Conservation (phyloP, 2,329 filamentous ascomycete genomes). For the Aulographum hederae region DNA sequence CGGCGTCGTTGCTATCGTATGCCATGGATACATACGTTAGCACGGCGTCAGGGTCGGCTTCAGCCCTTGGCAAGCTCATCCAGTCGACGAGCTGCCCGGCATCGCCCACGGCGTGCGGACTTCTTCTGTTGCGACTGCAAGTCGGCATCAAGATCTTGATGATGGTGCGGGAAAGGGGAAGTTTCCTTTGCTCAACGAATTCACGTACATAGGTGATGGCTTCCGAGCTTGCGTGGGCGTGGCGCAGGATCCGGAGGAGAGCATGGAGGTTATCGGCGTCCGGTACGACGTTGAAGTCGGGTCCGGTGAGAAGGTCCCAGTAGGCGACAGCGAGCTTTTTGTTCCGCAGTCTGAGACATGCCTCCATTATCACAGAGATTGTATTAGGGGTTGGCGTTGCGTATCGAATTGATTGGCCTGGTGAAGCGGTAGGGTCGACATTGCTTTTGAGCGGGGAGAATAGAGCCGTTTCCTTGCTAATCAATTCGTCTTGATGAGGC, state of each 20-base stretch:
- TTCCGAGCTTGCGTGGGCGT: slow-evolving; percentile 45
- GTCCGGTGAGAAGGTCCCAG: slow-evolving; percentile 52
- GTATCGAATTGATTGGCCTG: slow-evolving; percentile 14
- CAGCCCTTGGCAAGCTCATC: no score
- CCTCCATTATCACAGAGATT: slow-evolving; percentile 51
- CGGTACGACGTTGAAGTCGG: slow-evolving; percentile 41
- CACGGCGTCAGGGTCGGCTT: no score
- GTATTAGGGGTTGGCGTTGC: slow-evolving; percentile 23
- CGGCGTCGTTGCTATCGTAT: no score
- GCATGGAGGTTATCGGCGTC: slow-evolving; percentile 53
- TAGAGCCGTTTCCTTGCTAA: background rate
- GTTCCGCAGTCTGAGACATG: slow-evolving; percentile 41
- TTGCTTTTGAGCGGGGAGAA: background rate
- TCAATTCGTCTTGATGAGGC: background rate
- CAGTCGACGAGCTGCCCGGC: no score
- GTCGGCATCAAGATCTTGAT: no score
- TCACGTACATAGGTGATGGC: slow-evolving; percentile 39
- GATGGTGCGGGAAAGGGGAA: no score
- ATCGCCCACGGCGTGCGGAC: no score
- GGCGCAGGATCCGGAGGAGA: slow-evolving; percentile 48
- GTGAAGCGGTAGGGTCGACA: slow-evolving; percentile 9
- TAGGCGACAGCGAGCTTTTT: slow-evolving; percentile 51
- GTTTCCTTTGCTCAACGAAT: slow-evolving; percentile 19
- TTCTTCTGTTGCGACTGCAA: no score
- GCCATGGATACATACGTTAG: no score